Evolutionary conservation across 257 asterid genomes (phyloP), one percentile per base, ranked within the genome.

Genomic region (Hygrophila difformis): DNA sequence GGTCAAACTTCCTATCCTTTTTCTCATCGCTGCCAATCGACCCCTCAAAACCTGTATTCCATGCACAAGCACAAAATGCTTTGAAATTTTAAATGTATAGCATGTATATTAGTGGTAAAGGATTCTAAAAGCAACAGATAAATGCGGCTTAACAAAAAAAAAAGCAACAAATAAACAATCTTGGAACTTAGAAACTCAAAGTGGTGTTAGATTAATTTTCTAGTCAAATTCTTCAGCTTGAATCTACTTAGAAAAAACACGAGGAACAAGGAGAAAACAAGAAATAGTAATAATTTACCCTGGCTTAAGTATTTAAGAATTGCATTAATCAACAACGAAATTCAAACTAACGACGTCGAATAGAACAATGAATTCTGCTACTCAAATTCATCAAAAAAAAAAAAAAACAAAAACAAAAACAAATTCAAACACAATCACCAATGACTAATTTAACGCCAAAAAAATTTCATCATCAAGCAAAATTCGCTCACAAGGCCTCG

Each of bases 21-120:
- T 75, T 81, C 79, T 81, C 96, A 10, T 84, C 94, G 60, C 67
- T 72, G 18, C 94, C 84, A 52, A 96, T 79, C 28, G 94, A 88
- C 3, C 93, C 94, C 61, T 88, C 96, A 69, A 81, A 84, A 59
- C 96, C 97, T 88, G 71, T 26, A 3, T 62, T 56, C 53, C 24
- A 42, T n/a, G n/a, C n/a, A n/a, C n/a, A n/a, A n/a, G n/a, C n/a
- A n/a, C n/a, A n/a, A n/a, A n/a, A n/a, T n/a, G n/a, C n/a, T n/a
- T n/a, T n/a, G n/a, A n/a, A n/a, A n/a, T n/a, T n/a, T n/a, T n/a
- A n/a, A n/a, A n/a, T n/a, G n/a, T n/a, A n/a, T n/a, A n/a, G n/a
- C n/a, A n/a, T n/a, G n/a, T n/a, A n/a, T n/a, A n/a, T n/a, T n/a
- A n/a, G n/a, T n/a, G n/a, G n/a, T 38, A 47, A 31, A 12, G 18